Evolutionary conservation across 371 early-diverging fungal species (phyloP).

Genomic region (Rhizopus arrhizus): DNA sequence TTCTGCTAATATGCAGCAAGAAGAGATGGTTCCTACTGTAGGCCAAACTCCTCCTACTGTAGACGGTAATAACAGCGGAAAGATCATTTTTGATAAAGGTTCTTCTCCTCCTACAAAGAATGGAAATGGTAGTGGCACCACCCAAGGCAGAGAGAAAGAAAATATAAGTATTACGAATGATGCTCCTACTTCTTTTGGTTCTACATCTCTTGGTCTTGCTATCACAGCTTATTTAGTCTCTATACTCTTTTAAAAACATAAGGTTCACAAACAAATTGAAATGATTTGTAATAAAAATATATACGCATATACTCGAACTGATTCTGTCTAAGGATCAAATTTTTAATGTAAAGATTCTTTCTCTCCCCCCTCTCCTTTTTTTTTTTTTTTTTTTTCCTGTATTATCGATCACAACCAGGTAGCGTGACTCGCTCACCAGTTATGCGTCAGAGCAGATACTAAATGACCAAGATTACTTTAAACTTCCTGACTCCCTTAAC

Average conservation of each 20-base stretch:
- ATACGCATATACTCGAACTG: too few species aligned
- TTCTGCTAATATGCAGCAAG: conserved; percentile 40
- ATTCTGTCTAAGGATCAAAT: too few species aligned
- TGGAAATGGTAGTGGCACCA: neutral
- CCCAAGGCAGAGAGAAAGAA: neutral
- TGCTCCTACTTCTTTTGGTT: neutral
- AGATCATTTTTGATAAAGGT: neutral
- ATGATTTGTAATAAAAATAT: too few species aligned
- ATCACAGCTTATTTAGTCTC: neutral
- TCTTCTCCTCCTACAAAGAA: neutral
- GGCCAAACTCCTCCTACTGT: conserved; percentile 29
- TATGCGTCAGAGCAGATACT: too few species aligned
- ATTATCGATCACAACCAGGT: too few species aligned
- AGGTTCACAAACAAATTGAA: too few species aligned
- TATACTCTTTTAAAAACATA: neutral
- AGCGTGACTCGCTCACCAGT: too few species aligned
- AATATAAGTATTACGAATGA: neutral
- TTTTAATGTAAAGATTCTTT: neutral
- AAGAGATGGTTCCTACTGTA: conserved; percentile 41
- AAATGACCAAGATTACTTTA: too few species aligned
- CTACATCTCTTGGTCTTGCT: neutral
- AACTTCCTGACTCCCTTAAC: too few species aligned
- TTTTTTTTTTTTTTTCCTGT: too few species aligned
- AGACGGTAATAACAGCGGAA: neutral
- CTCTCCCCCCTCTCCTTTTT: neutral